phyloP scores from a whole-genome alignment of 371 early-diverging fungal genomes.

The Saksenaea vasiformis region DNA sequence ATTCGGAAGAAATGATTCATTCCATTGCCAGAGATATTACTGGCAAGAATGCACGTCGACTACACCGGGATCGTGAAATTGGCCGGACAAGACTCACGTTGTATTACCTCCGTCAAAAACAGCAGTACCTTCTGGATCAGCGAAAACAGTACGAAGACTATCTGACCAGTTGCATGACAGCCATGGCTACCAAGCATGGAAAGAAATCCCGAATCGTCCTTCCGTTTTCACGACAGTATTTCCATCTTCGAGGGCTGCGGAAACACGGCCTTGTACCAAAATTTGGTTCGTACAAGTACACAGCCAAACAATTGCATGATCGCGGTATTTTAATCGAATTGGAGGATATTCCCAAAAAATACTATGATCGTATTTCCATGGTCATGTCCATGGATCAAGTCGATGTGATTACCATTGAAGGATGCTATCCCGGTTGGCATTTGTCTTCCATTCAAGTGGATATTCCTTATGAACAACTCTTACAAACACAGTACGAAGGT shows the following conservation, averaged over 20 bases:
- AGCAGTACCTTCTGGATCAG: slow-evolving; percentile 80
- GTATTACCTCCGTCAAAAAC: slow-evolving; percentile 78
- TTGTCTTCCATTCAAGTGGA: slow-evolving; percentile 79
- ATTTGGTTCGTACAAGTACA: slow-evolving; percentile 98
- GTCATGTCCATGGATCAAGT: slow-evolving; percentile 91
- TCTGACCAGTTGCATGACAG: slow-evolving; percentile 84
- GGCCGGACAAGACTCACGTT: slow-evolving; percentile 76
- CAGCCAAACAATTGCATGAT: slow-evolving; percentile 88
- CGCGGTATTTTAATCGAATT: slow-evolving; percentile 91
- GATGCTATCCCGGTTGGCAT: slow-evolving; percentile 77
- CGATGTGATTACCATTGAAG: slow-evolving; percentile 88
- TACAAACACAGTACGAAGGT: slow-evolving; percentile 93
- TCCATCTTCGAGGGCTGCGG: slow-evolving; percentile 85
- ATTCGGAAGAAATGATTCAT: slow-evolving; percentile 90
- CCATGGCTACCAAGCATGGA: slow-evolving; percentile 81
- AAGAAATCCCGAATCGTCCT: slow-evolving; percentile 73
- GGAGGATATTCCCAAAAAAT: slow-evolving; percentile 76
- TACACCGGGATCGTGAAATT: slow-evolving; percentile 77
- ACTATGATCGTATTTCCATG: slow-evolving; percentile 87
- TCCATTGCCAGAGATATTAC: slow-evolving; percentile 91
- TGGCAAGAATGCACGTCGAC: slow-evolving; percentile 86
- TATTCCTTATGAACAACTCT: slow-evolving; percentile 88
- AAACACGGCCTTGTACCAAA: slow-evolving; percentile 87
- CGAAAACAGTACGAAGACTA: slow-evolving; percentile 88
- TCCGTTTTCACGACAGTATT: slow-evolving; percentile 93